Conservation (phyloP, 495 filamentous ascomycete genomes). For the Cairneyella variabilis region DNA sequence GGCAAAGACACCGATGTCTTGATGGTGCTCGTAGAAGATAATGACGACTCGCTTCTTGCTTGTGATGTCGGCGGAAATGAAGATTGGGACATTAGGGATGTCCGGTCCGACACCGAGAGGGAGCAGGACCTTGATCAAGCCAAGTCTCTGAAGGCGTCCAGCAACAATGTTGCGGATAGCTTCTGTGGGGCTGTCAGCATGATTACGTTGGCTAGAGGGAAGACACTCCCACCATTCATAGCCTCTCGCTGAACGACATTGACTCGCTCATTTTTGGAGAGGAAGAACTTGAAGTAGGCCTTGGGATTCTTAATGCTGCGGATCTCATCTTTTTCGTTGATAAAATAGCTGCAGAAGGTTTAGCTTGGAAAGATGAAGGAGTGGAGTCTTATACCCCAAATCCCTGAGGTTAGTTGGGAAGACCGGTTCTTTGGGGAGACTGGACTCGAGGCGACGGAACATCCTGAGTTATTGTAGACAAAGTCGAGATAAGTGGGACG, state of each 20-base stretch:
- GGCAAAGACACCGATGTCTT: slow-evolving; percentile 73
- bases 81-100: slow-evolving; percentile 64
- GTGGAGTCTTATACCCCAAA: slow-evolving; percentile 55
- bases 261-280: slow-evolving; percentile 65
- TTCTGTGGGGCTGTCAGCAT: slow-evolving; percentile 36
- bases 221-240: slow-evolving; percentile 54
- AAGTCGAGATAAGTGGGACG: not conserved
- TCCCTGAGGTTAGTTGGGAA: slow-evolving; percentile 59
- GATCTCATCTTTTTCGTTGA: slow-evolving; percentile 67
- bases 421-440: slow-evolving; percentile 66
- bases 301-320: slow-evolving; percentile 60
- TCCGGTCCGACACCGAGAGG: slow-evolving; percentile 43
- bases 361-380: not conserved
- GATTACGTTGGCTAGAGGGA: not conserved
- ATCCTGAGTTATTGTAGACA: slow-evolving; percentile 37
- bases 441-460: slow-evolving; percentile 60
- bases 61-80: slow-evolving; percentile 53
- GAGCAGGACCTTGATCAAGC: slow-evolving; percentile 53
- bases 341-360: slow-evolving; percentile 54
- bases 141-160: slow-evolving; percentile 54
- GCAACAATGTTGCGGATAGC: slow-evolving; percentile 58
- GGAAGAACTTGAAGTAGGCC: slow-evolving; percentile 66
- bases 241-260: slow-evolving; percentile 67
- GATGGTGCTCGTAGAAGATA: slow-evolving; percentile 62
- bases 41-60: slow-evolving; percentile 64